Base-by-base conservation (phyloP, 805 yeast species). In the Torulaspora quercuum region DNA sequence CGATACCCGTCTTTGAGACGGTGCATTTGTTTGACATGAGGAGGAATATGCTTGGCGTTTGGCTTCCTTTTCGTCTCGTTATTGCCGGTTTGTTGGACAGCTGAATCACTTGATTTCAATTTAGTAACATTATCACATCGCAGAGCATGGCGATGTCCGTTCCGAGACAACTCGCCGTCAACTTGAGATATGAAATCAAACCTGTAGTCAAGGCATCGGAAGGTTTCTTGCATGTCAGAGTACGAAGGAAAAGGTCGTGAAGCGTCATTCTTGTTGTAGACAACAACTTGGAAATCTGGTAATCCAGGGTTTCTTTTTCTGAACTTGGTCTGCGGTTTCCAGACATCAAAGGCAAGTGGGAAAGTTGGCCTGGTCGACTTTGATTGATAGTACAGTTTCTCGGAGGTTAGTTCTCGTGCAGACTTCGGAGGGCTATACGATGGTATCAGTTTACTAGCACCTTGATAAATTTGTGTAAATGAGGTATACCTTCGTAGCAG, bases 291-390 rank as follows among this genome's bases (percentile, higher is more conserved):
- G 55, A 75, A 89, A 56, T 89, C 89, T 1, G 96, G 95, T 2
- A 52, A 29, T 0, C 81, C 78, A 1, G 95, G 94, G 14, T 54
- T 50, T 21, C 76, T 78, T 49, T 87, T 87, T 41, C 78, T 79
- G 64, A 83, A 89, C 3, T 66, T 61, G 0, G 83, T 70, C 2
- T 70, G 65, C 2, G 97, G 97, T 55, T 84, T 87, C 95, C 96
- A 89, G 3, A 85, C 83, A 50, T 82, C 70, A 49, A 68, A 88
- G 0, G 74, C 65, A 3, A 82, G n/a, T 61, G 17, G 35, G 19
- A 13, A 32, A 32, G 8, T 6, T 17, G 7, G 19, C 29, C n/a
- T 16, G 5, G 10, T 17, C 11, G 18, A 17, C 3, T 25, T 19
- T 7, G 14, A 8, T 3, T 11, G 29, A 4, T 4, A 4, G 4